Conservation (phyloP, 1,139 yeast species). For the Kodamaea plutei region DNA sequence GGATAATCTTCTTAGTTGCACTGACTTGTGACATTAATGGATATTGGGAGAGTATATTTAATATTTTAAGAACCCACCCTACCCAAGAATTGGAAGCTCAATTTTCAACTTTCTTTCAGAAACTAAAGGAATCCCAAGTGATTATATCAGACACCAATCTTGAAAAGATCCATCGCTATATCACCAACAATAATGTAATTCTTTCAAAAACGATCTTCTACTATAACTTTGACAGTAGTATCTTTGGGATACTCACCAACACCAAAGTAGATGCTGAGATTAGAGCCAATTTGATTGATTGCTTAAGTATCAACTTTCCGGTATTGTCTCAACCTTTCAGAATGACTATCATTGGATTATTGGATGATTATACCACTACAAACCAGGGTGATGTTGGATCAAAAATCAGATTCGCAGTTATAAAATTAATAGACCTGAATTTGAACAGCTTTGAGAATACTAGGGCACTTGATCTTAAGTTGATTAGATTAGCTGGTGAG, state of each 20-base stretch:
- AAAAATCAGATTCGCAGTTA: conserved; percentile 53
- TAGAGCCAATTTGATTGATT: conserved; percentile 21
- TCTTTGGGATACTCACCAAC: conserved; percentile 18
- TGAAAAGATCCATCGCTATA: conserved; percentile 23
- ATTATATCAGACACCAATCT: not conserved
- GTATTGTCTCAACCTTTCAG: not conserved
- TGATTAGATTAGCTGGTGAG: conserved; percentile 56
- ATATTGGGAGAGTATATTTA: conserved; percentile 18
- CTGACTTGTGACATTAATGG: conserved; percentile 2
- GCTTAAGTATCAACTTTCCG: conserved; percentile 11
- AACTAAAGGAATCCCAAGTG: not conserved
- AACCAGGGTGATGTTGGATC: conserved; percentile 81
- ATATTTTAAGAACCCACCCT: conserved; percentile 16
- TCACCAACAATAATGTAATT: conserved; percentile 25
- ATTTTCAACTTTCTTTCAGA: conserved; percentile 22
- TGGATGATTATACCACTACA: conserved; percentile 65
- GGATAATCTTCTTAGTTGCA: conserved; percentile 12
- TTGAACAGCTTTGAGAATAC: conserved; percentile 3
- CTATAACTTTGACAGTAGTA: conserved; percentile 11
- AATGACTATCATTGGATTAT: conserved; percentile 14
- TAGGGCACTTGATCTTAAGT: conserved; percentile 20
- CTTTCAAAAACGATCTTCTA: conserved; percentile 34
- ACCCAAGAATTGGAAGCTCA: conserved; percentile 14
- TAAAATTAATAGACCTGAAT: conserved; percentile 35
- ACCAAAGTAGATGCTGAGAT: conserved; percentile 22